Percentiles rank a stretch among this genome's conserved stretches.
These are phyloP conservation scores for Malus orientalis DNA, from an alignment of 306 rosid genomes.

Conservation along the genomic window DNA sequence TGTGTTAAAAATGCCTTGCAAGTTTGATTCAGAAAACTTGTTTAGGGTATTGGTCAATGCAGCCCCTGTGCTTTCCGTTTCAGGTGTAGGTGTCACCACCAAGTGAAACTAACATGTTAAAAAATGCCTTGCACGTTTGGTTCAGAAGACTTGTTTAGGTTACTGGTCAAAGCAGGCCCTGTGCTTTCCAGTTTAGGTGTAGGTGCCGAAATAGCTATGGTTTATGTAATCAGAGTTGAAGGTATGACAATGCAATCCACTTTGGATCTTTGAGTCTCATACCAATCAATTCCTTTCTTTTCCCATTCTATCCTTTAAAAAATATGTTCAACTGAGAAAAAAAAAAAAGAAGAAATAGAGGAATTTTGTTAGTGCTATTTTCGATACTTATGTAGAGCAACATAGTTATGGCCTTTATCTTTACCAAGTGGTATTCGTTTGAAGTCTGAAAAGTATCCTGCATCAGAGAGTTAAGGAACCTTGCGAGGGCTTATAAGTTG, in stretches of 20 bases:
- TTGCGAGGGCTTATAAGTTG: too few relatives aligned
- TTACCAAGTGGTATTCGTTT: background rate
- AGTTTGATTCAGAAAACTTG: background rate
- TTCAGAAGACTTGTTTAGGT: background rate
- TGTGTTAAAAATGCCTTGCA: background rate
- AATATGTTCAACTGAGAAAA: background rate
- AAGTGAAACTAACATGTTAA: background rate
- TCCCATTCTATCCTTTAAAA: background rate
- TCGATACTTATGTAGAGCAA: background rate
- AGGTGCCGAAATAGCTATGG: background rate
- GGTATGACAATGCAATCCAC: background rate
- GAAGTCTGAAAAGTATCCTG: background rate
- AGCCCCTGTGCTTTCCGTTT: background rate
- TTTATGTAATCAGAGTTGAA: background rate
- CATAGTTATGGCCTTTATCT: background rate
- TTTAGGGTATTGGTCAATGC: background rate
- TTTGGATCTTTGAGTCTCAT: background rate
- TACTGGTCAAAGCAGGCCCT: background rate
- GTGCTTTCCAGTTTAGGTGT: background rate
- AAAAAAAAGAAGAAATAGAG: background rate
- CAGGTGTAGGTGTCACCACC: background rate
- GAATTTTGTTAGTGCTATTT: background rate
- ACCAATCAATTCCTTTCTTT: background rate
- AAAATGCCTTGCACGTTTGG: background rate
- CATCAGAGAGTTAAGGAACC: background rate